These are phyloP conservation scores for Pleurotus eryngii DNA, from an alignment of 768 basidiomycete genomes.

Conservation along the genomic window DNA sequence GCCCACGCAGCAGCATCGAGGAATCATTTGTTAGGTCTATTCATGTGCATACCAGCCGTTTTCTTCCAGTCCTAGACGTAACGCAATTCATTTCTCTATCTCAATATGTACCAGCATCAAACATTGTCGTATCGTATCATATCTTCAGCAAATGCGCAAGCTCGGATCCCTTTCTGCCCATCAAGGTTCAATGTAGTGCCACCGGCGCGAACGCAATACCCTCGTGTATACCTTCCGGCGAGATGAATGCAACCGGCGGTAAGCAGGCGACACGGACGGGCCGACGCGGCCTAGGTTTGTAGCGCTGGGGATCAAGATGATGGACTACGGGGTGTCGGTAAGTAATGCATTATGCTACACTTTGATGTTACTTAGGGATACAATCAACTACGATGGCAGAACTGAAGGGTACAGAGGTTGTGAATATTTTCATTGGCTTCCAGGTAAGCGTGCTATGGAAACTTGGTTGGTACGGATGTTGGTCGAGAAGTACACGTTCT, in stretches of 20 bases:
- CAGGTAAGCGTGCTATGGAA: slow-evolving; percentile 3
- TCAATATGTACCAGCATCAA: slow-evolving; percentile 4
- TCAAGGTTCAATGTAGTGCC: background rate
- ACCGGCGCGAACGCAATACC: background rate
- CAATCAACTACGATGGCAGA: background rate
- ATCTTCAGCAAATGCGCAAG: background rate
- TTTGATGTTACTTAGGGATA: background rate
- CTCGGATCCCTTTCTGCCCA: no score
- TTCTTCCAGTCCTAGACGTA: slow-evolving; percentile 1
- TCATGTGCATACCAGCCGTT: slow-evolving; percentile 4
- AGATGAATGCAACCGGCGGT: no score
- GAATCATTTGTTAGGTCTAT: slow-evolving; percentile 1
- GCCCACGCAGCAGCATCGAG: background rate
- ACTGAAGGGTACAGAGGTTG: background rate
- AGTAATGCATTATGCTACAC: background rate
- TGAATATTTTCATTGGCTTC: background rate
- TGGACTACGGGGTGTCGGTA: no score
- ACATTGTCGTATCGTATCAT: slow-evolving; percentile 1
- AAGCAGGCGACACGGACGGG: no score
- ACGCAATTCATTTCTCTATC: background rate
- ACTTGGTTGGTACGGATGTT: slow-evolving; percentile 12
- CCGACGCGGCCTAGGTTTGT: no score
- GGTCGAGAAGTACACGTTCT: slow-evolving; percentile 16
- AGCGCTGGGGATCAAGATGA: no score
- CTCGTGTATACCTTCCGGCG: no score